Evolutionary conservation across 1,284 basidiomycete species (phyloP), one percentile per base, ranked within the genome.

Genomic region (Sparassis latifolia): DNA sequence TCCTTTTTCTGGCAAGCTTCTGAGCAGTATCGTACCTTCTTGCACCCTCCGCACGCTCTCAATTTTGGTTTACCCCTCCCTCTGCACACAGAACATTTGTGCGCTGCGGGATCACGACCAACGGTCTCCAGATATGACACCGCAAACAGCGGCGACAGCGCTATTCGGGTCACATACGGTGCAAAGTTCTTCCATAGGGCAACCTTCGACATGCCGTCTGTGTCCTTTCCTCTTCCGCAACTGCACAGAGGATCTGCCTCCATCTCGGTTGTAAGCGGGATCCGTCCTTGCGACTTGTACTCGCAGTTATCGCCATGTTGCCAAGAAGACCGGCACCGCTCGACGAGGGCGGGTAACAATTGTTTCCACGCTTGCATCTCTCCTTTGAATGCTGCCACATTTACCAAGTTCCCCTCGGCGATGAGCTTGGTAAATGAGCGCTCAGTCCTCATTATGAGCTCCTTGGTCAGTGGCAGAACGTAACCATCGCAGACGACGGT

Each of bases 311-410:
- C 20, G 7, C 55, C 61, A 57, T 82, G 80, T 10, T 58, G 57
- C 80, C 80, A 82, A 0, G 63, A 67, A 20, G 20, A 20, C 27
- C 80, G 69, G 52, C 77, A 79, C 10, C 79, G 73, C 55, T 82
- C 79, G 4, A 67, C 69, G 31, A 76, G 55, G 4, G 67, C 65
- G 3, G 77, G 77, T 0, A 80, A 57, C 6, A 79, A 61, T 48
- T 71, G 62, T 48, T 73, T 73, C 78, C 78, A 82, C 1, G 66
- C 67, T 10, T 54, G 49, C 30, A 67, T 57, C 51, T 74, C 75
- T 3, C 62, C 59, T 0, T 50, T 50, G 42, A 33, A 54, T 33
- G 48, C 61, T 55, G 6, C 30, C 6, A 61, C 61, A 47, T 33
- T 50, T 2, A n/a, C 38, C 3, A 60, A 47, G 2, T 53, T 31